A percentile compares a stretch with the other conserved stretches of the same genome.
Conservation (phyloP, 805 yeast genomes). For the Sugiyamaella floridensis region DNA sequence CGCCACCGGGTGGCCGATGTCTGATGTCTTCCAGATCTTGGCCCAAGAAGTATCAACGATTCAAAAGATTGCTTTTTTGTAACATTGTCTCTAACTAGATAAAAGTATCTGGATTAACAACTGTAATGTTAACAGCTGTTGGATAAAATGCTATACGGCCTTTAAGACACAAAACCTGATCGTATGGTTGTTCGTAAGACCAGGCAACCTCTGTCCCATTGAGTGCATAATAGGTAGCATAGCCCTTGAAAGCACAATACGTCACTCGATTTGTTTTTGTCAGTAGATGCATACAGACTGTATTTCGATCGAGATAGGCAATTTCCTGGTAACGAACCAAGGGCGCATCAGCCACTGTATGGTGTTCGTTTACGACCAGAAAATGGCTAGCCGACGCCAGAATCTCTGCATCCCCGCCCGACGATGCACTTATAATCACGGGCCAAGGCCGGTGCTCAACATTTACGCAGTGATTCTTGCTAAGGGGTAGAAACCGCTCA, state of each 20-base stretch:
- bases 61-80: no score
- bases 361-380: neutral
- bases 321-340: neutral
- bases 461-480: neutral
- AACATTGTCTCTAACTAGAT: no score
- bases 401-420: neutral
- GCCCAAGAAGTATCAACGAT: no score
- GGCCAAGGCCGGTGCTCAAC: neutral
- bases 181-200: slow-evolving; percentile 6
- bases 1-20: no score
- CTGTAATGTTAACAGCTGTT: neutral
- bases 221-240: slow-evolving; percentile 3
- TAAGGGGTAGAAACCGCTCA: neutral
- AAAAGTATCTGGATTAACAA: neutral
- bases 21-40: no score
- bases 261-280: neutral
- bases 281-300: neutral
- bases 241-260: slow-evolving; percentile 5
- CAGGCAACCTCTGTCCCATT: slow-evolving; percentile 1
- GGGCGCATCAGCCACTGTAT: neutral
- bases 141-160: slow-evolving; percentile 1
- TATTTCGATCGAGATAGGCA: neutral
- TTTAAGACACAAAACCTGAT: neutral
- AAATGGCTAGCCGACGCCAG: neutral
- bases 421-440: neutral